phyloP scores from a whole-genome alignment of 2,329 filamentous ascomycete genomes.

The Botrytis galanthina region DNA sequence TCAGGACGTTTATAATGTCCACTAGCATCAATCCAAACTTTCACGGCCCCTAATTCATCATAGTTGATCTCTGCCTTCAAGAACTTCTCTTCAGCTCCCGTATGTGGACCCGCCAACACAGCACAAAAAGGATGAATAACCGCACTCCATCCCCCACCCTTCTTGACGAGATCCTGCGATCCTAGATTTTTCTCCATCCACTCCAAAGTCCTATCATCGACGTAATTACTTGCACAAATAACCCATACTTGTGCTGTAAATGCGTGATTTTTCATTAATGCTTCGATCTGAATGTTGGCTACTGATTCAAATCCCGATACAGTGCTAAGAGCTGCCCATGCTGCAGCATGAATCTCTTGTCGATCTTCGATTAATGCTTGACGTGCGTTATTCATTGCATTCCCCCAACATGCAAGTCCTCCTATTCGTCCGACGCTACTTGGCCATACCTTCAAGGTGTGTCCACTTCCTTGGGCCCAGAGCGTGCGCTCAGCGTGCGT shows the following conservation, averaged over 20 bases:
- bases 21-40: slow-evolving; percentile 20
- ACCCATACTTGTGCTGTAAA: slow-evolving; percentile 47
- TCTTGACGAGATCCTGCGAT: neutral
- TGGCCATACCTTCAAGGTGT: neutral
- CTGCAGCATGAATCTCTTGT: neutral
- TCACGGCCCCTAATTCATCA: neutral
- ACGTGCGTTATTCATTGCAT: slow-evolving; percentile 9
- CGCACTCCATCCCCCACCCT: slow-evolving; percentile 8
- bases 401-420: slow-evolving; percentile 7
- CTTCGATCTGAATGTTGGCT: slow-evolving; percentile 40
- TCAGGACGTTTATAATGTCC: slow-evolving; percentile 19
- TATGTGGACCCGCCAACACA: slow-evolving; percentile 7
- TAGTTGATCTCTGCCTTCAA: slow-evolving; percentile 6
- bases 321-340: neutral
- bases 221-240: slow-evolving; percentile 43
- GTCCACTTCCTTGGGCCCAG: slow-evolving; percentile 7
- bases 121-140: slow-evolving; percentile 14
- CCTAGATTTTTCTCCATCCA: slow-evolving; percentile 27
- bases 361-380: slow-evolving; percentile 3
- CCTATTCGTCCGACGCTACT: neutral
- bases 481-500: neutral
- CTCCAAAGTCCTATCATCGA: slow-evolving; percentile 43
- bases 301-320: neutral
- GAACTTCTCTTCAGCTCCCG: slow-evolving; percentile 2
- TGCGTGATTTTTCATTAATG: slow-evolving; percentile 47